Conservation (phyloP, 2,329 filamentous ascomycete species). For the Botrytis hyacinthi region DNA sequence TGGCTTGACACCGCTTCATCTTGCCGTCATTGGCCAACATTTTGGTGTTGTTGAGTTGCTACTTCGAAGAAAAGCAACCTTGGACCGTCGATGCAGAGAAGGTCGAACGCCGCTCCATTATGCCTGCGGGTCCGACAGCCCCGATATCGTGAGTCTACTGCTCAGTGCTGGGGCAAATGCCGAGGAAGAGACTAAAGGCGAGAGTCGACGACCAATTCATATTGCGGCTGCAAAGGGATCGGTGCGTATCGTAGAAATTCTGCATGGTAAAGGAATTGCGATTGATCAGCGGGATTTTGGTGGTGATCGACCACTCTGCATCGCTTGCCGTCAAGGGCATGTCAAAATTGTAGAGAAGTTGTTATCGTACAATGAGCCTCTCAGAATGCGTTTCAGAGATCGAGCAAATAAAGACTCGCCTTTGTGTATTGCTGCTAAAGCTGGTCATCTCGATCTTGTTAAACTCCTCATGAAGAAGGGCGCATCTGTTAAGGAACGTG, state of each 20-base stretch:
- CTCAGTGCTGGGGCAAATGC: constrained; percentile 17
- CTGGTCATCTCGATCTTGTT: constrained; percentile 20
- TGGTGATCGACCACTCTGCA: constrained; percentile 15
- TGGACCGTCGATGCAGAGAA: constrained; percentile 7
- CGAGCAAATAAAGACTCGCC: constrained; percentile 16
- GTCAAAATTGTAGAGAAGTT: constrained; percentile 20
- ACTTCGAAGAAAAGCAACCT: constrained; percentile 4
- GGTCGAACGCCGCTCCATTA: constrained; percentile 23
- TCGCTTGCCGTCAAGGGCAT: constrained; percentile 22
- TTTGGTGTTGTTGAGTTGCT: constrained; percentile 14
- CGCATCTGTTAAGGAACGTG: constrained; percentile 20
- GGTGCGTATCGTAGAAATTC: not conserved
- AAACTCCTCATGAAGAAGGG: constrained; percentile 18
- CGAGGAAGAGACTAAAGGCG: constrained; percentile 14
- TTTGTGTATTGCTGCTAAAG: constrained; percentile 22
- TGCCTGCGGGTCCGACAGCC: constrained; percentile 16
- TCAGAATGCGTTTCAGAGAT: constrained; percentile 10
- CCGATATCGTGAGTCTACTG: constrained; percentile 21
- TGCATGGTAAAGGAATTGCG: not conserved
- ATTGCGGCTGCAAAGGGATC: constrained; percentile 21
- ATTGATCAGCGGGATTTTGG: constrained; percentile 5
- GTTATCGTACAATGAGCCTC: constrained; percentile 13
- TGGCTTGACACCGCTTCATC: constrained; percentile 22
- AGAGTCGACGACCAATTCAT: constrained; percentile 20
- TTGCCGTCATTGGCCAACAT: constrained; percentile 11